Base-by-base conservation (phyloP, 352 stramenopile genomes). In the Phytopythium delawarense region DNA sequence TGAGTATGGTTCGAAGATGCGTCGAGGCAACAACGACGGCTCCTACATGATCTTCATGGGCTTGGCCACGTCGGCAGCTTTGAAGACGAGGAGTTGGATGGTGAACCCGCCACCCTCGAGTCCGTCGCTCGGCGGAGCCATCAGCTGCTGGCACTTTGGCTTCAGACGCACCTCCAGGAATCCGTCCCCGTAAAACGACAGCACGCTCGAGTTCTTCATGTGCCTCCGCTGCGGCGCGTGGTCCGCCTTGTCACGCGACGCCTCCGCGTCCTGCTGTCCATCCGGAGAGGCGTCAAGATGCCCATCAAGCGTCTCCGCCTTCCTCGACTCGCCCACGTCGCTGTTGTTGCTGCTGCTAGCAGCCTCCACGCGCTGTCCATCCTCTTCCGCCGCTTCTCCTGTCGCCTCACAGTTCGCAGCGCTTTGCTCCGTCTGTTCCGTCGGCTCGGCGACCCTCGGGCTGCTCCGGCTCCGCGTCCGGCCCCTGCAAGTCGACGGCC, bases 131-230 rank as follows among this genome's bases (percentile, higher is more conserved):
- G 48, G 34, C 11, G 28, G 49, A 16, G 37, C 35, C 20, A 60
- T 28, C 4, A 61, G 28, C 40, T 39, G 39, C 40, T 51, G 37
- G 25, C 55, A 44, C 16, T 61, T 40, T 0, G 39, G 39, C 16
- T 51, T 52, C 6, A 52, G 39, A 13, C 40, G 71, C n/a, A 82
- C 64, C 35, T 85, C 74, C 21, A 86, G 40, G 57, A 84, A 86
- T 3, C 76, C 76, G 45, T 86, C 76, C 1, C 76, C 76, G 35
- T 86, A 86, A 7, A 86, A 61, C 4, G 76, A 75, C 34, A 86
- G 70, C 18, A 81, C 49, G 21, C 5, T 7, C 42, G 53, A 32
- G 53, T 3, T 59, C 11, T 34, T 20, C 39, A 37, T 9, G 5
- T 35, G 21, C 12, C 25, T 48, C 8, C 39, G 34, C 35, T 45